Percentiles rank a stretch among this genome's conserved stretches.
Conservation (phyloP, 202 grass and related monocot species). For the Dendrocalamus latiflorus region DNA sequence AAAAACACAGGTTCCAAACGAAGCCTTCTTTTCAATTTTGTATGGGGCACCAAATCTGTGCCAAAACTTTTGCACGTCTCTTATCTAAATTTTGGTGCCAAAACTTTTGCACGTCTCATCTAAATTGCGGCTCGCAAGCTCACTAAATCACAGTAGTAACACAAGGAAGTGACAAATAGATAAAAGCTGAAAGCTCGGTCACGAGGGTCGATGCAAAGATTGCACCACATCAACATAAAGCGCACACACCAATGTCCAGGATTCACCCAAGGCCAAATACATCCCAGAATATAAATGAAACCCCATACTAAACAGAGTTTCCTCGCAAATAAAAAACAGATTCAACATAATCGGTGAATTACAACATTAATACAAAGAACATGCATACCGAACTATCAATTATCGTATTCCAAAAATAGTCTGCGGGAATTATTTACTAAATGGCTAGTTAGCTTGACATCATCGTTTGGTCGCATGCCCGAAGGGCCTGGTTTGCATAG, state of each 20-base stretch:
- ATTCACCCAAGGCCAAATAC: neutral
- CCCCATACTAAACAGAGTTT: neutral
- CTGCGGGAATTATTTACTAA: neutral
- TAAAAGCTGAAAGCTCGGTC: neutral
- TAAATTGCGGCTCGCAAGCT: too few species aligned
- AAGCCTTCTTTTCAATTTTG: too few species aligned
- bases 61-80: too few species aligned
- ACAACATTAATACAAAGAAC: neutral
- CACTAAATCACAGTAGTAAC: too few species aligned
- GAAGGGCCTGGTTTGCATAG: constrained; percentile 58
- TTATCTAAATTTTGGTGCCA: too few species aligned
- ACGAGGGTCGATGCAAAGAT: neutral
- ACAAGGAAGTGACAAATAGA: too few species aligned
- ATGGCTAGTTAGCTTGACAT: constrained; percentile 45
- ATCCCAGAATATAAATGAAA: neutral
- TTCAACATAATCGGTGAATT: neutral
- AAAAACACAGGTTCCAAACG: too few species aligned
- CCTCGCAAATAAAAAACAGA: neutral
- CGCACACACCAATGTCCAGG: neutral
- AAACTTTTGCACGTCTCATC: too few species aligned
- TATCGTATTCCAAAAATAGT: constrained; percentile 6
- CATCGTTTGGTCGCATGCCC: constrained; percentile 69
- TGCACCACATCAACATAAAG: neutral
- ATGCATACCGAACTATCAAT: neutral
- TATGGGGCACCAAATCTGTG: too few species aligned